Evolutionary conservation across 2,329 filamentous ascomycete genomes (phyloP), one percentile per base, ranked within the genome.

Genomic region (Lecanicillium sp.): DNA sequence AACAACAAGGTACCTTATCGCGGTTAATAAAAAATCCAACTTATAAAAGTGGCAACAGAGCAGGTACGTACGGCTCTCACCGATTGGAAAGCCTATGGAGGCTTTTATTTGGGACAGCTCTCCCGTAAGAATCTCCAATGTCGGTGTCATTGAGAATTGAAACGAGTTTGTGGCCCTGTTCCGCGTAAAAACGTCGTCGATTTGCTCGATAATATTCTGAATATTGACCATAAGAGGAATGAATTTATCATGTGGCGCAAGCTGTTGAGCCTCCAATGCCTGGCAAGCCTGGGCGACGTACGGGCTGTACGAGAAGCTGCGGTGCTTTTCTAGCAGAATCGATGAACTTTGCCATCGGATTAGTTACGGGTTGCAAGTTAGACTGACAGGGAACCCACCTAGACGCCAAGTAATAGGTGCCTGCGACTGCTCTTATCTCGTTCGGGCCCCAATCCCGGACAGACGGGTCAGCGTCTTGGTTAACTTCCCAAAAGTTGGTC

Each of bases 331-430:
- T 3, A 59, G 39, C 1, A 59, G 33, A 3, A 59, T 52, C 4
- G 52, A 56, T 1, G 53, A 52, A 43, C 56, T 36, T 9, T 0
- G 6, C 29, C 15, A 14, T 8, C 20, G n/a, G 17, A 17, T 11
- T 3, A 18, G 3, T 11, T 27, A 27, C 25, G 8, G 25, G 13
- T 8, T 8, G 25, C 7, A 27, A 13, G 8, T 27, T 10, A 15
- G 19, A 15, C 12, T 2, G 11, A 17, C 4, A 28, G 5, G 5
- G 2, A 7, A 9, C 19, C 32, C 44, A 59, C 56, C 55, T 53
- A 0, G 57, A 59, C 1, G 55, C 50, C 8, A 60, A 44, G 30
- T 57, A 59, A 22, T 58, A 60, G 3, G 51, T 50, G 4, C 57
- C 57, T 1, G 53, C 46, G 4, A 59, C 20, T 1, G 57, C 55